These are phyloP conservation scores for Arabidopsis arenosa DNA, from an alignment of 345 rosid species.

Conservation along the genomic window DNA sequence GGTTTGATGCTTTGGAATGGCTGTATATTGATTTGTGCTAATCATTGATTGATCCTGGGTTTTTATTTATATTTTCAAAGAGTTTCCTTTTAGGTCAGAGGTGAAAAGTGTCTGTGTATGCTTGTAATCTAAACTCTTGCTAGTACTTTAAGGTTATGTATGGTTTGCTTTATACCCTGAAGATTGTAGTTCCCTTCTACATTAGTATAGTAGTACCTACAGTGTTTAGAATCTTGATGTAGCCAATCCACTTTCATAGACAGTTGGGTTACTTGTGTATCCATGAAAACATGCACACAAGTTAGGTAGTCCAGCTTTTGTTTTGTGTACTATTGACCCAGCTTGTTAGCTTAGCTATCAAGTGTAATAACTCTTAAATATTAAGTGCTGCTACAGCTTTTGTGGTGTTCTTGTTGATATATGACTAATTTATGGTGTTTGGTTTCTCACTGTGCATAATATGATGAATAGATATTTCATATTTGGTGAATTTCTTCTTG, in stretches of 20 bases:
- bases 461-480: not conserved
- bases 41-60: not conserved
- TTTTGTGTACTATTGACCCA: too few species aligned
- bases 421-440: not conserved
- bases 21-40: not conserved
- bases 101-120: too few species aligned
- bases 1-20: not conserved
- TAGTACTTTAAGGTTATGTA: not conserved
- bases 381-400: not conserved
- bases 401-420: not conserved
- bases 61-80: not conserved
- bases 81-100: not conserved
- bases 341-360: too few species aligned
- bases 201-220: too few species aligned
- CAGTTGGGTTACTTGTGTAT: too few species aligned
- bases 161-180: too few species aligned
- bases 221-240: not conserved
- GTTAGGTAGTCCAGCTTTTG: not conserved
- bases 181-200: too few species aligned
- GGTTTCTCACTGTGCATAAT: not conserved
- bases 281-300: not conserved
- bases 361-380: not conserved
- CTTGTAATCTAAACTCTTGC: too few species aligned
- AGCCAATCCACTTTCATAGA: not conserved
- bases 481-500: conserved; percentile 11